These are phyloP conservation scores for Phenoliferia sp. DNA, from an alignment of 1,284 basidiomycete genomes.

Conservation along the genomic window DNA sequence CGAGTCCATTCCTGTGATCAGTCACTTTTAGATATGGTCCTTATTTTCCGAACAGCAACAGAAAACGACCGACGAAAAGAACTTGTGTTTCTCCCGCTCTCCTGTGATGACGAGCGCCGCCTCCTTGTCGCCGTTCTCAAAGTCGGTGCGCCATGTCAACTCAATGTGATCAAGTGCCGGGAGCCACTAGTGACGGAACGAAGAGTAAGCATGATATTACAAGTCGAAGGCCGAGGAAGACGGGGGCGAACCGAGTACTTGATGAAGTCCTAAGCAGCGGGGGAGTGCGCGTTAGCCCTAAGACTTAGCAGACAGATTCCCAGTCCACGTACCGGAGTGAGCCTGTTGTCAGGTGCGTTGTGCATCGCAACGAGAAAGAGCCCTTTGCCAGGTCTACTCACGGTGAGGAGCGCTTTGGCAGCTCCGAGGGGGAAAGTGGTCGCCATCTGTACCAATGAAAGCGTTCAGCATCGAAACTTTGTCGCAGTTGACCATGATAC, in stretches of 20 bases:
- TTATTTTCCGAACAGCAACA: neutral
- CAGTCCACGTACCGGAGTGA: conserved; percentile 18
- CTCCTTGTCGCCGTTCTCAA: conserved; percentile 14
- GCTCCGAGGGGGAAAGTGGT: neutral
- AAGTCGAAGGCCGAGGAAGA: too few relatives aligned
- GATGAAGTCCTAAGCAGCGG: conserved; percentile 13
- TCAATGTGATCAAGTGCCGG: conserved; percentile 31
- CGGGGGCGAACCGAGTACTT: conserved; percentile 9
- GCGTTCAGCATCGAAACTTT: too few relatives aligned
- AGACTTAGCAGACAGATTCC: neutral
- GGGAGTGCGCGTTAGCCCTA: neutral
- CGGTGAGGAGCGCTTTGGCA: conserved; percentile 9
- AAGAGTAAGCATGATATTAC: neutral
- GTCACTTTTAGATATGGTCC: neutral
- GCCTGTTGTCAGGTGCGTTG: conserved; percentile 32
- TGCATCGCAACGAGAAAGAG: conserved; percentile 27
- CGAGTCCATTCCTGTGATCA: conserved; percentile 22
- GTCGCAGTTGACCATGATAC: too few relatives aligned
- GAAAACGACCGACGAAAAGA: conserved; percentile 21
- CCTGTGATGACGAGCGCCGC: conserved; percentile 29
- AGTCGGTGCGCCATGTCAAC: conserved; percentile 9
- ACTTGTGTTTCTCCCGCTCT: conserved; percentile 24
- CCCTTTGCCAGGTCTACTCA: neutral
- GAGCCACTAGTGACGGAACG: too few relatives aligned
- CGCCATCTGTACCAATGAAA: too few relatives aligned